These are phyloP conservation scores for Scenedesmus sp. DNA, from an alignment of 163 green algal genomes.

Conservation along the genomic window DNA sequence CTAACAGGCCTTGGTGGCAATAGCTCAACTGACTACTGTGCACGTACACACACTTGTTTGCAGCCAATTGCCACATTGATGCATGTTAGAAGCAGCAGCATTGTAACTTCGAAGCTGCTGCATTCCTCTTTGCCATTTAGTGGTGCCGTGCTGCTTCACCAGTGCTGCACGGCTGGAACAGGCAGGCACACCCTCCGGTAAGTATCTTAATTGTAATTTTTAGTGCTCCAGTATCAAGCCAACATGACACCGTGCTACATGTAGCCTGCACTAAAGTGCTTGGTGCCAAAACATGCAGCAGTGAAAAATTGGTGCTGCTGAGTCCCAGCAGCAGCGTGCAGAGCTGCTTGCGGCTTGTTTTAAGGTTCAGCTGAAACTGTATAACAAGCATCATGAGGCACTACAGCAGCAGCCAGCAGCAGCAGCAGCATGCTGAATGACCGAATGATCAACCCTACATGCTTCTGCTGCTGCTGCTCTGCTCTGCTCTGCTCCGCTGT, in stretches of 20 bases:
- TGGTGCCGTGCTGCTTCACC: neutral
- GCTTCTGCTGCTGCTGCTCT: neutral
- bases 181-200: neutral
- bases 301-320: neutral
- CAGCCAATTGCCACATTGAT: no score
- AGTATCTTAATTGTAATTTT: no score
- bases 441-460: neutral
- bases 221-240: neutral
- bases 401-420: neutral
- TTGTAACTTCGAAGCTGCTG: no score
- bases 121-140: neutral
- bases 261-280: no score
- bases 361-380: no score
- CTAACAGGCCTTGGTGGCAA: neutral
- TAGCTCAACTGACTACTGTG: neutral
- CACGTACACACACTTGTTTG: no score
- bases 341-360: neutral
- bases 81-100: no score
- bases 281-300: no score
- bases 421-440: neutral
- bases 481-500: neutral
- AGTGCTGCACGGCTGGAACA: neutral
- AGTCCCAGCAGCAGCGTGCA: no score
- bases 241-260: no score
- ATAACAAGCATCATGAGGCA: no score